Evolutionary conservation across 192 early-diverging fungal genomes (phyloP), one percentile per base, ranked within the genome.

Genomic region (Powellomyces hirtus): DNA sequence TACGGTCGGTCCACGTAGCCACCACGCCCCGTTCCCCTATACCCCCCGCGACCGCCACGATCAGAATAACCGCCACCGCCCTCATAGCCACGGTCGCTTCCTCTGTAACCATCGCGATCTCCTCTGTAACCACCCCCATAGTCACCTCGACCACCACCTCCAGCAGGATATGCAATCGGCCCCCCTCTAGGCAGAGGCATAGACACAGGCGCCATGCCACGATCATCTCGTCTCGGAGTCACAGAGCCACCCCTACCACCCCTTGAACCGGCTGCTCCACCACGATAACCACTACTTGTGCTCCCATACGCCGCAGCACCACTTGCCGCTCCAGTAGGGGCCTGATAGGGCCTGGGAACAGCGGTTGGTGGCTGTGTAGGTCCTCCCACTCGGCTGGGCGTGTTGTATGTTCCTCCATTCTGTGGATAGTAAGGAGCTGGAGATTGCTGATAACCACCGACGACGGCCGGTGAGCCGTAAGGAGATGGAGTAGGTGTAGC

Each of bases 71-170:
- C 69, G 26, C 69, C 69, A 38, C 35, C 26, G 10, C 61, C 60
- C 16, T 29, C 34, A 36, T 45, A 71, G 8, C 51, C 59, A 31
- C 59, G 60, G 22, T 61, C 14, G 36, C 56, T 42, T n/a, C 67
- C 30, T 24, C 61, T 16, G 50, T 18, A 34, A 16, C 64, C 37
- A 26, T 40, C 50, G 11, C 63, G 45, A 35, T 52, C 64, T 56
- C 38, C 50, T 24, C 51, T 33, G 37, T n/a, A 40, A 11, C 62
- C 62, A 35, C 62, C 62, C 29, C 44, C 45, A 52, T 50, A 38
- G 22, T 65, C 45, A 16, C 45, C 11, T 6, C 53, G 22, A 4
- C 31, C 27, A 29, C 33, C 29, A 26, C 33, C 46, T 53, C 46
- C 52, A 30, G 63, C 20, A 22, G 26, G 26, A n/a, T n/a, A n/a